A percentile compares a stretch with the other conserved stretches of the same genome.
These are phyloP conservation scores for Mortierella sp. DNA, from an alignment of 371 early-diverging fungal species.

Conservation along the genomic window DNA sequence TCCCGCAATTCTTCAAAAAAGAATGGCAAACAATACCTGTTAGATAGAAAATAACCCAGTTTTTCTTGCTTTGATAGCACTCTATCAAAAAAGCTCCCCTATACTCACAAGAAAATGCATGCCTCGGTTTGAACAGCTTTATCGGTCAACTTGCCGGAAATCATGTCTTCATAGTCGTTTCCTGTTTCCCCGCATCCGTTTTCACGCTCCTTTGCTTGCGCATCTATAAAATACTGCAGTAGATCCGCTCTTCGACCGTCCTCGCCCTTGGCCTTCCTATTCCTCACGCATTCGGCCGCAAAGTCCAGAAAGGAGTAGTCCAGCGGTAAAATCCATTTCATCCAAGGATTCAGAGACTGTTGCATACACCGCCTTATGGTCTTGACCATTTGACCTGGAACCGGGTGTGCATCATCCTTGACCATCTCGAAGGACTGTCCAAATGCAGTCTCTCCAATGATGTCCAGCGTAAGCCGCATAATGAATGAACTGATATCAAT, in stretches of 20 bases:
- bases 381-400: conserved; percentile 8
- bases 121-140: conserved; percentile 7
- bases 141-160: conserved; percentile 5
- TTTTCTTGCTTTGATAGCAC: too few species aligned
- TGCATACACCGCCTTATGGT: neutral
- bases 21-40: too few species aligned
- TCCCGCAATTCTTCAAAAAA: too few species aligned
- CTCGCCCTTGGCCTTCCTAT: too few species aligned
- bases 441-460: conserved; percentile 11
- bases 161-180: conserved; percentile 13
- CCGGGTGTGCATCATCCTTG: conserved; percentile 13
- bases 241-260: too few species aligned
- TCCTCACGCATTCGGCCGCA: too few species aligned
- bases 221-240: conserved; percentile 6
- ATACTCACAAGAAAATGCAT: neutral
- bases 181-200: conserved; percentile 6
- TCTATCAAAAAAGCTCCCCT: too few species aligned
- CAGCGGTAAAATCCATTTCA: too few species aligned
- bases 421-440: conserved; percentile 13
- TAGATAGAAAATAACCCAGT: too few species aligned
- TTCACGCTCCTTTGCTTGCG: conserved; percentile 5
- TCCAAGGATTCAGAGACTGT: too few species aligned
- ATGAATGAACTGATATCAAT: conserved; percentile 5
- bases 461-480: conserved; percentile 7
- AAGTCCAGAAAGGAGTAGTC: too few species aligned